A percentile compares a stretch with the other conserved stretches of the same genome.
Conservation (phyloP, 139 green algal genomes). For the Pseudopediastrum boryanum region DNA sequence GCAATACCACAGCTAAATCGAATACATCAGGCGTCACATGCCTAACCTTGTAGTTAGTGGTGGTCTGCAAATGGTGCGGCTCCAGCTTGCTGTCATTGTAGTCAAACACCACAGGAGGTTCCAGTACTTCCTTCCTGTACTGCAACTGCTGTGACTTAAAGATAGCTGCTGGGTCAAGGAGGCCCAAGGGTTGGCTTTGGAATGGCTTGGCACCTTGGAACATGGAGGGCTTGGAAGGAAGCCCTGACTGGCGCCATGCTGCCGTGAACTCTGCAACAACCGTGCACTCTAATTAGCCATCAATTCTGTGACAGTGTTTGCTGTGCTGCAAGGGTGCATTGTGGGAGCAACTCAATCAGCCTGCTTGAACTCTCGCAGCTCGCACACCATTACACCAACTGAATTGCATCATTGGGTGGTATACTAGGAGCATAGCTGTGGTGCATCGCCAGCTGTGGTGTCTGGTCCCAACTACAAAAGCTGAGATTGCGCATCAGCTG, state of each 20-base stretch:
- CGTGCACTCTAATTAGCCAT: no score
- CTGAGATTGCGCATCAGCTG: no score
- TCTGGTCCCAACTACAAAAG: no score
- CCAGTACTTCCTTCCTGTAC: slow-evolving; percentile 56
- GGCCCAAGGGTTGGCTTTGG: slow-evolving; percentile 41
- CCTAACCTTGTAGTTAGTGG: slow-evolving; percentile 57
- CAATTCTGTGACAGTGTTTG: no score
- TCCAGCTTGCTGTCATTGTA: slow-evolving; percentile 58
- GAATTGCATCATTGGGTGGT: no score
- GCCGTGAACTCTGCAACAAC: slow-evolving; percentile 72
- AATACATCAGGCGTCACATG: background rate
- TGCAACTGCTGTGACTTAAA: background rate
- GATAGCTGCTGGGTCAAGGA: slow-evolving; percentile 64
- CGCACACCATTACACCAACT: no score
- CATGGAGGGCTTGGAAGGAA: slow-evolving; percentile 65
- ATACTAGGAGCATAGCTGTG: no score
- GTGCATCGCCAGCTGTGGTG: no score
- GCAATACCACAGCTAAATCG: background rate
- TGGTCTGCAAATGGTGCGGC: slow-evolving; percentile 63
- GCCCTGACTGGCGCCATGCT: slow-evolving; percentile 59
- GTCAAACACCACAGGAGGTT: slow-evolving; percentile 57
- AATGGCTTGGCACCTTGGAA: no score
- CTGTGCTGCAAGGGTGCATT: no score
- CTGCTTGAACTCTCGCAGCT: no score
- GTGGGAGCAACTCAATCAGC: no score